Evolutionary conservation across 345 rosid genomes (phyloP).

Genomic region (Syzygium oleosum): DNA sequence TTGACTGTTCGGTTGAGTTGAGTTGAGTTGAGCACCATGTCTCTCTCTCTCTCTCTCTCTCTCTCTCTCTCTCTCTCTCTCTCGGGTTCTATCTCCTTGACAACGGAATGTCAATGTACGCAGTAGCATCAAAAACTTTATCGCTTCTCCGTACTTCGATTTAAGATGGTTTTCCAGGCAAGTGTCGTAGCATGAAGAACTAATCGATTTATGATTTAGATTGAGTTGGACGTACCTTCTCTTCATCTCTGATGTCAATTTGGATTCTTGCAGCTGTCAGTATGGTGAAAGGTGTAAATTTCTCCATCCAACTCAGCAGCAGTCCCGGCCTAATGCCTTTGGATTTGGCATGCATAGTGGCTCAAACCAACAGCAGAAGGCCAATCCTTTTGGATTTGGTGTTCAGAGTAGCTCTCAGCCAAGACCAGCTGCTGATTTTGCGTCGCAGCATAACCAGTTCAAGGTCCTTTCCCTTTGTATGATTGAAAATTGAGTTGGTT

Average conservation of each 20-base stretch:
- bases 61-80: neutral
- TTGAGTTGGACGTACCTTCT: neutral
- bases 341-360: slow-evolving; percentile 42
- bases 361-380: slow-evolving; percentile 34
- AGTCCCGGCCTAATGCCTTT: slow-evolving; percentile 28
- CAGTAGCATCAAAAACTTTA: neutral
- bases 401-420: slow-evolving; percentile 36
- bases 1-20: neutral
- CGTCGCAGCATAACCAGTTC: slow-evolving; percentile 35
- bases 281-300: slow-evolving; percentile 68
- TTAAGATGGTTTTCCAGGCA: neutral
- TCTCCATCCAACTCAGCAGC: slow-evolving; percentile 54
- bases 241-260: neutral
- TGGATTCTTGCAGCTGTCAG: slow-evolving; percentile 52
- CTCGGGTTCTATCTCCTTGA: neutral
- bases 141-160: neutral
- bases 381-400: slow-evolving; percentile 74
- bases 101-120: neutral
- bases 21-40: neutral
- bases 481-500: neutral
- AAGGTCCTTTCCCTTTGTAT: slow-evolving; percentile 34
- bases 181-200: neutral
- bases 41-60: neutral
- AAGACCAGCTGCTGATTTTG: slow-evolving; percentile 17
- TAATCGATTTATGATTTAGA: neutral